phyloP scores from a whole-genome alignment of 176 grass and related monocot species.

The Cocos nucifera region DNA sequence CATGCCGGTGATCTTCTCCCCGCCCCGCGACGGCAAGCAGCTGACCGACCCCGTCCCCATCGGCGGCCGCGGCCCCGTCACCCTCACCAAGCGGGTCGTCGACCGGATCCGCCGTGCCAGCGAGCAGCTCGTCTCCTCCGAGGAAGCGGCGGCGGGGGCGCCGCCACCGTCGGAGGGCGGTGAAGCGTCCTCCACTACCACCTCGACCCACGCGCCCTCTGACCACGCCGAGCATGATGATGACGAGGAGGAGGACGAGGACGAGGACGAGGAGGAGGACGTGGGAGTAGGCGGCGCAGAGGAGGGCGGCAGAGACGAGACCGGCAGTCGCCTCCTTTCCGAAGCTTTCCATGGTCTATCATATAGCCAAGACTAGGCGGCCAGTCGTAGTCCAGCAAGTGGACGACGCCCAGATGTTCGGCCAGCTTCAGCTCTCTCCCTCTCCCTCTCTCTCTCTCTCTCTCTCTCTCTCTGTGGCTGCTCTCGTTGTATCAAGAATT shows the following conservation, averaged over 20 bases:
- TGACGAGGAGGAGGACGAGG: not conserved
- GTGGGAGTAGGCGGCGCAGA: not conserved
- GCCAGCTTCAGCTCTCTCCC: not conserved
- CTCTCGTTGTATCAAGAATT: constrained; percentile 7
- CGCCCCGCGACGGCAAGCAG: constrained; percentile 76
- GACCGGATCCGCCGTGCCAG: constrained; percentile 4
- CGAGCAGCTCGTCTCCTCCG: not conserved
- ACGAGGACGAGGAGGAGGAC: not conserved
- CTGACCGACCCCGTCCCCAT: constrained; percentile 68
- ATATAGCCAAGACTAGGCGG: constrained; percentile 36
- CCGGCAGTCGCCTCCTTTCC: not conserved
- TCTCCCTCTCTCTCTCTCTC: constrained; percentile 5
- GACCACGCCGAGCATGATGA: constrained; percentile 26
- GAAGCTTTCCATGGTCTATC: constrained; percentile 30
- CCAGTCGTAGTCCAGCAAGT: not conserved
- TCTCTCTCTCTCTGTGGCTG: constrained; percentile 6
- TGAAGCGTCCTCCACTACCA: constrained; percentile 54
- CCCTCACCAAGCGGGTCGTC: not conserved
- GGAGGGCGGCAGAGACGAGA: not conserved
- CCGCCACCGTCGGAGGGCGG: constrained; percentile 30
- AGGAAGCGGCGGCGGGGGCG: constrained; percentile 2
- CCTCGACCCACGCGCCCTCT: constrained; percentile 48
- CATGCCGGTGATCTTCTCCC: constrained; percentile 75
- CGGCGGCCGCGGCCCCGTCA: constrained; percentile 30
- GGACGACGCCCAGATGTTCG: not conserved